These are phyloP conservation scores for Lichtheimia hyalospora DNA, from an alignment of 371 early-diverging fungal species.

Conservation along the genomic window DNA sequence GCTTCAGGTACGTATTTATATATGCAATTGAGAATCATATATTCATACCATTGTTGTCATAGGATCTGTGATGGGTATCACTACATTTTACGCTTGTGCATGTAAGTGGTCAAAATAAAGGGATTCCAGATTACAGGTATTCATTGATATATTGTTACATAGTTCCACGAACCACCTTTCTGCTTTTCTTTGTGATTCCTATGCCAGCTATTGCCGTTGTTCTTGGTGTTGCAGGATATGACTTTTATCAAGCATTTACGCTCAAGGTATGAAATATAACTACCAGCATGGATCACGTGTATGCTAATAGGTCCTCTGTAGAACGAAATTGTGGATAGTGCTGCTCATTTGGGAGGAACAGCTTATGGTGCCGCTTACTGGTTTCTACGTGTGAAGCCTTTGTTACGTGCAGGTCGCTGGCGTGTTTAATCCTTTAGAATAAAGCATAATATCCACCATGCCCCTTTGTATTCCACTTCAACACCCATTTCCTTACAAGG, in stretches of 20 bases:
- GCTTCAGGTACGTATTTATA: constrained; percentile 43
- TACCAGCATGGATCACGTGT: neutral
- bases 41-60: neutral
- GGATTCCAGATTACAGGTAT: no score
- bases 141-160: neutral
- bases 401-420: constrained; percentile 37
- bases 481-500: no score
- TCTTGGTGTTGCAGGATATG: constrained; percentile 41
- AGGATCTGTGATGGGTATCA: constrained; percentile 43
- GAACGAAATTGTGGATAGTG: constrained; percentile 53
- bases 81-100: constrained; percentile 48
- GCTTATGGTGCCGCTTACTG: constrained; percentile 59
- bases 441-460: no score
- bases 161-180: constrained; percentile 53
- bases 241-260: constrained; percentile 39
- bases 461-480: no score
- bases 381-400: constrained; percentile 48
- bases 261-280: constrained; percentile 25
- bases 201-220: constrained; percentile 59
- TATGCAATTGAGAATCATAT: no score
- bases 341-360: constrained; percentile 59
- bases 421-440: constrained; percentile 6
- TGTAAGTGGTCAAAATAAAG: constrained; percentile 27
- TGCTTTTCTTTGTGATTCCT: constrained; percentile 58
- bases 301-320: constrained; percentile 3